phyloP scores from a whole-genome alignment of 2,329 filamentous ascomycete species.

The Cladosporium sp. region DNA sequence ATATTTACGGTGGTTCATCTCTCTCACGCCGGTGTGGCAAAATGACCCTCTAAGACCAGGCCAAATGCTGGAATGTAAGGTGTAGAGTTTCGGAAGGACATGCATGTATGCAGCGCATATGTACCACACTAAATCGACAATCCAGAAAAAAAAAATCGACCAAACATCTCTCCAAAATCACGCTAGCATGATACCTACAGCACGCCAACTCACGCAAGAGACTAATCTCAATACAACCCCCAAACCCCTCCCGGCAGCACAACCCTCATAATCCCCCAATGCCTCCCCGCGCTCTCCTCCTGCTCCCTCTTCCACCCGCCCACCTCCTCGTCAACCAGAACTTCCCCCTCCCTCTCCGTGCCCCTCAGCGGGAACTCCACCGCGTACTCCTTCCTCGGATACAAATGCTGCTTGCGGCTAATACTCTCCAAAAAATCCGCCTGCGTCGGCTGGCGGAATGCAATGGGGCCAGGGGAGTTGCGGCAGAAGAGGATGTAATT shows the following conservation, averaged over 20 bases:
- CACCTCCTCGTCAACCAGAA: conserved; percentile 62
- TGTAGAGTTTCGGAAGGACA: no score
- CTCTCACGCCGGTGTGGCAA: no score
- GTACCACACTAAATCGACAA: no score
- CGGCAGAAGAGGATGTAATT: conserved; percentile 97
- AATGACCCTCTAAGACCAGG: no score
- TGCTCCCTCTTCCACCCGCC: conserved; percentile 67
- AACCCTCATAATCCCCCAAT: conserved; percentile 88
- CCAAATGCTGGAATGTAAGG: no score
- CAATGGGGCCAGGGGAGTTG: conserved; percentile 48
- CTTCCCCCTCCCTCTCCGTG: conserved; percentile 33
- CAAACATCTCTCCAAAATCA: no score
- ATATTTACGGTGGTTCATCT: no score
- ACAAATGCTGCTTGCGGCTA: conserved; percentile 64
- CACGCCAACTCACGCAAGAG: no score
- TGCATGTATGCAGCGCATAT: no score
- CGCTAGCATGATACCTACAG: no score
- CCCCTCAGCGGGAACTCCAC: conserved; percentile 34
- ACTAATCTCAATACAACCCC: conserved; percentile 78
- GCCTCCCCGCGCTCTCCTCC: conserved; percentile 69
- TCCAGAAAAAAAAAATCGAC: no score
- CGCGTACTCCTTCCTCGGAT: conserved; percentile 68
- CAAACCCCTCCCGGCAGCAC: conserved; percentile 76
- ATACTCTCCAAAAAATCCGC: conserved; percentile 70
- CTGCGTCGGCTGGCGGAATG: conserved; percentile 62